These are phyloP conservation scores for Amylocystis lapponica DNA, from an alignment of 768 basidiomycete genomes.

Conservation along the genomic window DNA sequence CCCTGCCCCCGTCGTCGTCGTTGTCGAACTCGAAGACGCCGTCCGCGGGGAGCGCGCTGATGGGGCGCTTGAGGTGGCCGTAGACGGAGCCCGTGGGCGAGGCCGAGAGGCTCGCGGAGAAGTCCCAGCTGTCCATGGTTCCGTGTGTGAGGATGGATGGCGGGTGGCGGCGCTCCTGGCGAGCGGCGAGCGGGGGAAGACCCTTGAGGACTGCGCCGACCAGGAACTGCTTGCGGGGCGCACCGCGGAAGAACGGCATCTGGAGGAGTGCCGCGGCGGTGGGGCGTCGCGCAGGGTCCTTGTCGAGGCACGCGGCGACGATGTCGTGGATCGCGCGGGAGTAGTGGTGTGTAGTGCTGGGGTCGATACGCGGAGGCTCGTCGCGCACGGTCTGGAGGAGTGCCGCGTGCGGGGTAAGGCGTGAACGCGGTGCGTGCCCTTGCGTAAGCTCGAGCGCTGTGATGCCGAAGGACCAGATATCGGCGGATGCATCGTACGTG, in stretches of 20 bases:
- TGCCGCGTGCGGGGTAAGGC: conserved; percentile 67
- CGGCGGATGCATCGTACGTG: conserved; percentile 80
- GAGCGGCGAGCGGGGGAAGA: conserved; percentile 64
- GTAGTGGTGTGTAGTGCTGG: conserved; percentile 65
- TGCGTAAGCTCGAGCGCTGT: conserved; percentile 88
- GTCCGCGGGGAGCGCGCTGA: conserved; percentile 14
- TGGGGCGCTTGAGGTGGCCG: conserved; percentile 8
- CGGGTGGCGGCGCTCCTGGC: conserved; percentile 61
- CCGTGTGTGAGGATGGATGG: conserved; percentile 33
- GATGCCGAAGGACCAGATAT: conserved; percentile 96
- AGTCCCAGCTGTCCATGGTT: conserved; percentile 82
- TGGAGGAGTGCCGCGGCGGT: conserved; percentile 73
- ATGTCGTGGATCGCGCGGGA: conserved; percentile 80
- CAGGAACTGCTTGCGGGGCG: conserved; percentile 77
- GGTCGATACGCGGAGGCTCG: conserved; percentile 70
- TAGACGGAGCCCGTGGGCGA: conserved; percentile 22
- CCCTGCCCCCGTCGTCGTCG: conserved; percentile 7
- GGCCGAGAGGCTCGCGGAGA: conserved; percentile 39
- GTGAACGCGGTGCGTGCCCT: conserved; percentile 81
- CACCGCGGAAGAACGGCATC: conserved; percentile 69
- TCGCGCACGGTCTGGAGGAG: conserved; percentile 77
- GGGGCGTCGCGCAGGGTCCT: conserved; percentile 79
- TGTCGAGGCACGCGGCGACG: conserved; percentile 74
- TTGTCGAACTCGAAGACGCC: conserved; percentile 36
- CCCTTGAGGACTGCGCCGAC: conserved; percentile 70